Evolutionary conservation across 2,329 filamentous ascomycete genomes (phyloP), one percentile per base, ranked within the genome.

Genomic region (Fusarium sp.): DNA sequence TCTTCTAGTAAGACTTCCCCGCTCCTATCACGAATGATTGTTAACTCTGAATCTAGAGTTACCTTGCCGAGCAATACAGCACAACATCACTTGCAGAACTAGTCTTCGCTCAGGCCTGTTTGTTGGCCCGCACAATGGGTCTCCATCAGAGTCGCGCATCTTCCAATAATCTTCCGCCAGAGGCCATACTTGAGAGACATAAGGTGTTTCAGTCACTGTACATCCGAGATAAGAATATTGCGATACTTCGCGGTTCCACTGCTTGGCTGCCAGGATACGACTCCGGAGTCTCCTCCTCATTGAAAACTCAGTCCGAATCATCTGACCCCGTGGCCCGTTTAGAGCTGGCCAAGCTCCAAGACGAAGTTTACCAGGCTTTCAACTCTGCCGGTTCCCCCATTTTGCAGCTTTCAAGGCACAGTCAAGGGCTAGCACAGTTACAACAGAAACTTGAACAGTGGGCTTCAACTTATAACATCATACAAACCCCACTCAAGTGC

Each of bases 1-100:
- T n/a, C 52, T 76, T 10, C 34, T 76, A 49, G 74, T 76, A 69
- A 50, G 64, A 12, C 3, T 2, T 8, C 25, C 30, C 15, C 18
- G 4, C 8, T 12, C 10, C 9, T 25, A 8, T 24, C 25, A 0
- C 9, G 18, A 18, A 20, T n/a, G 10, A 6, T 16, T 54, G 18
- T 34, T 68, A 10, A 71, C 22, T 34, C 3, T 2, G 11, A 25
- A 3, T 6, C 5, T 11, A 76, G 74, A 76, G 74, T 38, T 71
- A 75, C 18, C 62, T 75, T 11, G 72, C 72, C 14, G 74, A 76
- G 24, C 74, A 76, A 8, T 76, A 75, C 30, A 75, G 74, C 24
- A 69, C 74, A 4, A 66, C 68, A 3, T 64, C 68, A 8, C 60
- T 76, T 22, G 72, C 74, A 15, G 74, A 73, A 40, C 40, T 75